Evolutionary conservation across 306 rosid genomes (phyloP), one percentile per base, ranked within the genome.

Genomic region (Sechiopsis laciniata): DNA sequence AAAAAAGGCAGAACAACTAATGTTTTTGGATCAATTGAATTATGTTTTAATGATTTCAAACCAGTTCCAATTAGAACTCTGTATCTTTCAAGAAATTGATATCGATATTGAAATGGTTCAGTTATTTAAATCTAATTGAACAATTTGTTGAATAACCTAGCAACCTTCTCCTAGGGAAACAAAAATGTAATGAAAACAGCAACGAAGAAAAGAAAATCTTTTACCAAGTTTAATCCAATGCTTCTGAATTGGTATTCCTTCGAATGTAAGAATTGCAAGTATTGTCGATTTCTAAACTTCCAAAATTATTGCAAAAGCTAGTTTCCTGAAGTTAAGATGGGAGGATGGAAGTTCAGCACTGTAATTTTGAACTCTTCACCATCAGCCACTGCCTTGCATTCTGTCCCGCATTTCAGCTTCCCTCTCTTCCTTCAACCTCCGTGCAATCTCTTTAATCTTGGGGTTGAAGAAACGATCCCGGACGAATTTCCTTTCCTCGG

Each of bases 381-480:
- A 68, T 37, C 62, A 51, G 15, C 78, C 79, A 72, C 79, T 75
- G 10, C 42, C 78, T 73, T 84, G 50, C 16, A 69, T 46, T 77
- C 87, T 81, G 71, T 85, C 84, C 74, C 40, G 78, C 17, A 57
- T 14, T 78, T 87, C 87, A 9, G 61, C 72, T 50, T 40, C 75
- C 55, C 37, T 72, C 11, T 79, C 80, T 64, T 80, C 87, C 83
- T 86, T 88, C 79, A 89, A 45, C 76, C 84, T 79, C 76, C 78
- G 63, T 40, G 87, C 83, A 78, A 87, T 56, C 74, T 91, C 87
- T 5, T 26, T 84, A 65, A 82, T 83, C 79, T 73, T 75, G 58
- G 95, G 95, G 75, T 94, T 76, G 81, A 55, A 64, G 85, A 89
- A 94, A 66, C 96, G 96, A 56, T 84, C 92, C 0, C 74, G 87